phyloP scores from a whole-genome alignment of 1,139 yeast genomes.

The Nakaseomyces nivariensis region DNA sequence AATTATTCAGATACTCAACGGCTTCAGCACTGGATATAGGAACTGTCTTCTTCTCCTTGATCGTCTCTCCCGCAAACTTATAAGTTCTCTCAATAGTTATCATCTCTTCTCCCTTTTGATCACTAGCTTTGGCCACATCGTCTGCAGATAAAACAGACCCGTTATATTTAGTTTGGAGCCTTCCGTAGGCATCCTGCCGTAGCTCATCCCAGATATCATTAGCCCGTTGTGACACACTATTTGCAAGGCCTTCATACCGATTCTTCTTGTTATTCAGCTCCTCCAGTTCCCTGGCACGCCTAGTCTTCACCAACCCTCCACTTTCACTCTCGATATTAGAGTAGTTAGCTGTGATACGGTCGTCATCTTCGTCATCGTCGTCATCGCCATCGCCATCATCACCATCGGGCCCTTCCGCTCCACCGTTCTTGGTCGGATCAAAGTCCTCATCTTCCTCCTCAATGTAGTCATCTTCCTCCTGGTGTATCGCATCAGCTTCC shows the following conservation, averaged over 20 bases:
- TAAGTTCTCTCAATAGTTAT: conserved; percentile 68
- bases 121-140: conserved; percentile 8
- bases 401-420: background rate
- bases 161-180: conserved; percentile 6
- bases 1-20: conserved; percentile 60
- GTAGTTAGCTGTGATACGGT: conserved; percentile 32
- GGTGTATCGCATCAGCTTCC: too few relatives aligned
- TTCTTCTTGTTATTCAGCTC: conserved; percentile 26
- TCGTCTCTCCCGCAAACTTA: conserved; percentile 80
- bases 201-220: conserved; percentile 45
- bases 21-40: conserved; percentile 78
- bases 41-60: conserved; percentile 70
- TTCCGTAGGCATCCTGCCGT: conserved; percentile 15
- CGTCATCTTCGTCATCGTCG: conserved; percentile 20
- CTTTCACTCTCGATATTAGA: conserved; percentile 38
- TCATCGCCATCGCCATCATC: conserved; percentile 16
- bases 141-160: conserved; percentile 18
- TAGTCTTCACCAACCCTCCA: conserved; percentile 49
- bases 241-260: conserved; percentile 19
- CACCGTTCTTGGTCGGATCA: conserved; percentile 34
- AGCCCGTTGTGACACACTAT: conserved; percentile 25
- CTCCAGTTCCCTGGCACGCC: conserved; percentile 42
- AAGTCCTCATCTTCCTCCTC: conserved; percentile 64
- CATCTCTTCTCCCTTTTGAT: conserved; percentile 24
- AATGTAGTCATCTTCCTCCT: conserved; percentile 34